phyloP scores from a whole-genome alignment of 1,139 yeast species.

The Nematodospora anomalae region DNA sequence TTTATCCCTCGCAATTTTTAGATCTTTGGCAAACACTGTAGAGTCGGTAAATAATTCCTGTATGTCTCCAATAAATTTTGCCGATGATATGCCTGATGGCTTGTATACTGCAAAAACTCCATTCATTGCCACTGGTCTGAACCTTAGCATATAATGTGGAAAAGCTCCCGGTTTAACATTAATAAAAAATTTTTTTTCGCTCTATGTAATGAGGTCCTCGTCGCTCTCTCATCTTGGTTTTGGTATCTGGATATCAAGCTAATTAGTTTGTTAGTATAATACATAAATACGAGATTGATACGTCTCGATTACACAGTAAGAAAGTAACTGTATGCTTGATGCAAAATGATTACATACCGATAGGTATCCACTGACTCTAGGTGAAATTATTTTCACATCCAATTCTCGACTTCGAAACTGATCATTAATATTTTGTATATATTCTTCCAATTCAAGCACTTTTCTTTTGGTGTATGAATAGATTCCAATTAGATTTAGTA shows the following conservation, averaged over 20 bases:
- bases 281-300: too few species aligned
- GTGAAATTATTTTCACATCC: conserved; percentile 49
- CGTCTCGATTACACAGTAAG: too few species aligned
- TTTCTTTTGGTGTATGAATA: conserved; percentile 27
- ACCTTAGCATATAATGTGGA: conserved; percentile 15
- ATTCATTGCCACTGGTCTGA: conserved; percentile 46
- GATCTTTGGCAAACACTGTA: conserved; percentile 54
- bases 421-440: conserved; percentile 43
- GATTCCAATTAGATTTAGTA: conserved; percentile 19
- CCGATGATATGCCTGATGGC: conserved; percentile 83
- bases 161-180: neutral
- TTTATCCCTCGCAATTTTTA: conserved; percentile 40
- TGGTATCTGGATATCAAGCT: conserved; percentile 50
- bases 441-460: conserved; percentile 44
- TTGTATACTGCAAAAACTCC: conserved; percentile 94
- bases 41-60: conserved; percentile 66
- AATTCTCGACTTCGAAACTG: conserved; percentile 18
- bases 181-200: conserved; percentile 7
- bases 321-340: neutral
- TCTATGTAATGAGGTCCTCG: too few species aligned
- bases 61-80: conserved; percentile 64
- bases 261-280: conserved; percentile 8
- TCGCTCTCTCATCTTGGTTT: conserved; percentile 22
- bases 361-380: conserved; percentile 58
- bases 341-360: conserved; percentile 40